Percentiles rank a stretch among this genome's conserved stretches.
phyloP scores from a whole-genome alignment of 2,329 filamentous ascomycete genomes.

The Ophiostoma montium region DNA sequence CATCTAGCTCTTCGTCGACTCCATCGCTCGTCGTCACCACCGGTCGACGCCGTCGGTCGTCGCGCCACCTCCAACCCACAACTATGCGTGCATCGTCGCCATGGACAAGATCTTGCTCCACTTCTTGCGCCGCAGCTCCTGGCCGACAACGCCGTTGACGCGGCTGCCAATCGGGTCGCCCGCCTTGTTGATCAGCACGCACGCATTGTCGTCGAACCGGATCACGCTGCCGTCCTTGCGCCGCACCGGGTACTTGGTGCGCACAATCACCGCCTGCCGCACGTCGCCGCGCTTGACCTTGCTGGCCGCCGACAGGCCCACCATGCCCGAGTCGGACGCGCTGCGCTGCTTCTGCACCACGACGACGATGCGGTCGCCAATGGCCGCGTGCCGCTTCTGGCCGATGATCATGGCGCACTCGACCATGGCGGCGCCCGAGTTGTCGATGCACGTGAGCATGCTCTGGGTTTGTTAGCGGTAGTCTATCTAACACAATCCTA shows the following conservation, averaged over 20 bases:
- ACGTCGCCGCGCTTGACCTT: constrained; percentile 97
- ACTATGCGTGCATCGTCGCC: constrained; percentile 59
- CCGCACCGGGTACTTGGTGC: constrained; percentile 77
- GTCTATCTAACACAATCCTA: not conserved
- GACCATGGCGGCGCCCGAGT: constrained; percentile 92
- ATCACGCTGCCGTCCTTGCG: constrained; percentile 80
- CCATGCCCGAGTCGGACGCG: constrained; percentile 54
- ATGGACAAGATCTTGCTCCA: constrained; percentile 98
- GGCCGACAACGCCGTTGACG: constrained; percentile 81
- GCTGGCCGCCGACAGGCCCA: constrained; percentile 61
- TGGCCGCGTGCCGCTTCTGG: constrained; percentile 75
- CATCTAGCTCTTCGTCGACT: too few relatives aligned
- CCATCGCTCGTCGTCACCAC: too few relatives aligned
- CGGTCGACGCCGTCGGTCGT: too few relatives aligned
- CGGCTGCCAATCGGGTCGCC: constrained; percentile 90
- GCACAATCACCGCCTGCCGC: constrained; percentile 86
- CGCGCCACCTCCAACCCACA: too few relatives aligned
- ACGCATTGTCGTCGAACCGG: constrained; percentile 94
- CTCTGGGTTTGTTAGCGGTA: constrained; percentile 39
- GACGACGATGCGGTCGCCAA: constrained; percentile 93
- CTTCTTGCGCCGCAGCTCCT: constrained; percentile 78
- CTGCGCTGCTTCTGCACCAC: constrained; percentile 95
- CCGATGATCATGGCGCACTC: constrained; percentile 90
- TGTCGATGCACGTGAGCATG: constrained; percentile 99
- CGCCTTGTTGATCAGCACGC: constrained; percentile 90